Conservation (phyloP, 768 basidiomycete species). For the Lactifluus piperatus region DNA sequence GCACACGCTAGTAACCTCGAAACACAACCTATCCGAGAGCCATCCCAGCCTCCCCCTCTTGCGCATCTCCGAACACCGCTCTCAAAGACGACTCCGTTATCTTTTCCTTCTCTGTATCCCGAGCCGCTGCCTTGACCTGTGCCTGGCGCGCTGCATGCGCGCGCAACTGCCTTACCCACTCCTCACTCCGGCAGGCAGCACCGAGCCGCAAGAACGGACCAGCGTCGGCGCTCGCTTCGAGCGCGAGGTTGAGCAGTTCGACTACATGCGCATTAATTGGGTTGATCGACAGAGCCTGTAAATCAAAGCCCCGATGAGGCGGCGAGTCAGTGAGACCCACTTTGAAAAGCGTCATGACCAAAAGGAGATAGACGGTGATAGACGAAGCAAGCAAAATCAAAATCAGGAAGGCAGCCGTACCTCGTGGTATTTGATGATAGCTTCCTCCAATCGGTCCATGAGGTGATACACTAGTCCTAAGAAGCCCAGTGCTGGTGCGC, state of each 20-base stretch:
- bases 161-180: constrained; percentile 18
- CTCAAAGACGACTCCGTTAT: not conserved
- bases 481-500: constrained; percentile 73
- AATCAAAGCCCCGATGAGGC: not conserved
- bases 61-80: constrained; percentile 5
- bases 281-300: constrained; percentile 68
- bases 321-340: constrained; percentile 3
- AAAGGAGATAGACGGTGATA: not conserved
- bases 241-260: constrained; percentile 72
- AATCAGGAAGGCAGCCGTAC: constrained; percentile 31
- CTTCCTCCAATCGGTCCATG: constrained; percentile 59
- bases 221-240: constrained; percentile 35
- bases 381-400: too few species aligned
- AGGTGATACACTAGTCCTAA: constrained; percentile 86
- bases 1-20: not conserved
- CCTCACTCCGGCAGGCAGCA: not conserved
- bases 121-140: not conserved
- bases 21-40: not conserved
- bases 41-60: constrained; percentile 9
- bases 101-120: constrained; percentile 6
- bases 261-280: constrained; percentile 76
- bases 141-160: constrained; percentile 13
- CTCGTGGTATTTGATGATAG: constrained; percentile 90
- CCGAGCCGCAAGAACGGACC: constrained; percentile 8
- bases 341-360: not conserved